Percentiles rank a stretch among this genome's conserved stretches.
phyloP scores from a whole-genome alignment of 306 rosid species.

The Rubus parviflorus region DNA sequence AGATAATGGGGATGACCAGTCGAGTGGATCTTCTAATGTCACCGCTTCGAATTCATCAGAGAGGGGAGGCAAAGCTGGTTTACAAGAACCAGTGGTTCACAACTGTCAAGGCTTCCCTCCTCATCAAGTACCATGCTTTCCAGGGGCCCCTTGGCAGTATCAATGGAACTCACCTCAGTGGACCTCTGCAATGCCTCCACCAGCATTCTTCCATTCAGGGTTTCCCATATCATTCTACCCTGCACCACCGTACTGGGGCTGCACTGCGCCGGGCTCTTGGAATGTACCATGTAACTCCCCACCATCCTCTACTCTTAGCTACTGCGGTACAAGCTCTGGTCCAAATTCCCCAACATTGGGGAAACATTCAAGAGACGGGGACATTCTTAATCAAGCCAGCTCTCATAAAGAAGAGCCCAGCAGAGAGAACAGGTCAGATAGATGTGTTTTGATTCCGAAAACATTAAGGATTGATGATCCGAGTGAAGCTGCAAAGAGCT shows the following conservation, averaged over 20 bases:
- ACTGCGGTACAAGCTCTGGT: conserved; percentile 32
- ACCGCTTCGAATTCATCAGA: conserved; percentile 54
- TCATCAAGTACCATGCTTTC: conserved; percentile 58
- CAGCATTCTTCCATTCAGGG: conserved; percentile 51
- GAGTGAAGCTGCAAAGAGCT: conserved; percentile 63
- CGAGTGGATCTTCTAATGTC: conserved; percentile 50
- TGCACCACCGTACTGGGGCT: conserved; percentile 59
- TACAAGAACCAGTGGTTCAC: conserved; percentile 39
- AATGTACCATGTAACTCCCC: conserved; percentile 44
- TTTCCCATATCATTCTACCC: conserved; percentile 60
- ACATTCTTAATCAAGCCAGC: conserved; percentile 28
- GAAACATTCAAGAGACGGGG: conserved; percentile 72
- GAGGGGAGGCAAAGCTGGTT: conserved; percentile 32
- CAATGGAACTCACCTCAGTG: conserved; percentile 56
- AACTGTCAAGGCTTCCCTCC: conserved; percentile 44
- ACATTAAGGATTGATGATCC: conserved; percentile 69
- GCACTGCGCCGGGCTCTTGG: conserved; percentile 55
- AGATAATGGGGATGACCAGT: conserved; percentile 44
- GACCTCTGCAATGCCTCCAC: conserved; percentile 49
- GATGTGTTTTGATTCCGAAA: conserved; percentile 58
- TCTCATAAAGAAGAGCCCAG: conserved; percentile 38
- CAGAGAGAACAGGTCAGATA: conserved; percentile 36
- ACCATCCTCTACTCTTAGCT: conserved; percentile 37
- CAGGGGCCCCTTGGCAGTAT: conserved; percentile 54
- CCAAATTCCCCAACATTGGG: conserved; percentile 47